Evolutionary conservation across 257 asterid genomes (phyloP), one percentile per base, ranked within the genome.

Genomic region (Pogostemon cablin): DNA sequence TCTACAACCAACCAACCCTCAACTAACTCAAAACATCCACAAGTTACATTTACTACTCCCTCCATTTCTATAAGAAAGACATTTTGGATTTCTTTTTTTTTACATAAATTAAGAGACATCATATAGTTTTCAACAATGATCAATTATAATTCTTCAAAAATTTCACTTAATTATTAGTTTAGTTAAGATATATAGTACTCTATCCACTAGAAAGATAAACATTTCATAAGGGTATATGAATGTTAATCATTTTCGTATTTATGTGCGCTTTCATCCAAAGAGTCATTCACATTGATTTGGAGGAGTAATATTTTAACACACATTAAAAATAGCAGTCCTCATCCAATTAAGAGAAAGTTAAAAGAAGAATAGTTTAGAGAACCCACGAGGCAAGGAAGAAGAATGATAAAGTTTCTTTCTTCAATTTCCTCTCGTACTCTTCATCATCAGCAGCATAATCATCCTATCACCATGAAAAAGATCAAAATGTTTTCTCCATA

Each of bases 371-470:
- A 35, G 53, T 5, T n/a, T 35, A 65, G 66, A 43, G 37, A 79
- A 82, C 98, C 55, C 80, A 95, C 99, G 99, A 91, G 38, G 99
- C 98, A 75, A 95, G 79, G 75, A 95, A 88, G 88, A 95, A 95
- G 73, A 95, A 81, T 6, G 88, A 92, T 54, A 88, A 12, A 15
- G 65, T 86, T 77, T 95, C 99, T 81, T 89, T 95, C 86, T 83
- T 84, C 81, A 95, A 69, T 72, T 91, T 95, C 81, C 77, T 87
- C 82, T 85, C 96, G 11, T 91, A 95, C 66, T 89, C 95, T 20
- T 95, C 97, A 75, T 89, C 97, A 48, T 95, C 96, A 3, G 88
- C 95, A 20, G 98, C 99, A 83, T 89, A 95, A 80, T 91, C 98
- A 84, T 95, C 99, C 99, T 95, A 71, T 47, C 62, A 68, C 50